A percentile compares a stretch with the other conserved stretches of the same genome.
Evolutionary conservation across 2,329 filamentous ascomycete genomes (phyloP).

Genomic region (Colletotrichum filicis): DNA sequence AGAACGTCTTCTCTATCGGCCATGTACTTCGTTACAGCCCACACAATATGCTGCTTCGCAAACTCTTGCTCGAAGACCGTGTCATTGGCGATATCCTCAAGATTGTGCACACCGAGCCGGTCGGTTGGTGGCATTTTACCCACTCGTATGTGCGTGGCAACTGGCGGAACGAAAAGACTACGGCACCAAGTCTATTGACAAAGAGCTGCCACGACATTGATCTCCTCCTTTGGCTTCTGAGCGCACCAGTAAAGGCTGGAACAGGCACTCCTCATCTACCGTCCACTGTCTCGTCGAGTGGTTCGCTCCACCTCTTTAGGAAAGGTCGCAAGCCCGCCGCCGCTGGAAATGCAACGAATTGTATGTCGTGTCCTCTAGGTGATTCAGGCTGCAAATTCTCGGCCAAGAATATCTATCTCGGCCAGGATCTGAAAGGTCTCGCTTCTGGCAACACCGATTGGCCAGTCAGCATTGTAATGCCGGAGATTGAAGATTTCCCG

Average conservation of each 20-base stretch:
- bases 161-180: slow-evolving; percentile 84
- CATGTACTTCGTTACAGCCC: slow-evolving; percentile 95
- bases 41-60: slow-evolving; percentile 87
- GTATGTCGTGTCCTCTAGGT: slow-evolving; percentile 77
- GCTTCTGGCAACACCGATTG: slow-evolving; percentile 75
- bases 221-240: slow-evolving; percentile 90
- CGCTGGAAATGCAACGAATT: slow-evolving; percentile 86
- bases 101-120: slow-evolving; percentile 91
- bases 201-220: slow-evolving; percentile 98
- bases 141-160: slow-evolving; percentile 94
- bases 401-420: slow-evolving; percentile 83
- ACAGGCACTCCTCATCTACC: slow-evolving; percentile 75
- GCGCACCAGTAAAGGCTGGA: slow-evolving; percentile 69
- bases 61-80: slow-evolving; percentile 78
- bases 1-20: slow-evolving; percentile 83
- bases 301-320: slow-evolving; percentile 82
- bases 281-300: slow-evolving; percentile 78
- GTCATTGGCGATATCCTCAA: slow-evolving; percentile 87
- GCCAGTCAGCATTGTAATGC: slow-evolving; percentile 90
- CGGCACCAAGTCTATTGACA: slow-evolving; percentile 86
- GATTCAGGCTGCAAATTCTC: slow-evolving; percentile 86
- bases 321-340: slow-evolving; percentile 78
- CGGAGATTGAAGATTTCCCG: slow-evolving; percentile 86
- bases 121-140: slow-evolving; percentile 96
- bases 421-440: slow-evolving; percentile 69